Conservation (phyloP, 768 basidiomycete genomes). For the Russula virescens region DNA sequence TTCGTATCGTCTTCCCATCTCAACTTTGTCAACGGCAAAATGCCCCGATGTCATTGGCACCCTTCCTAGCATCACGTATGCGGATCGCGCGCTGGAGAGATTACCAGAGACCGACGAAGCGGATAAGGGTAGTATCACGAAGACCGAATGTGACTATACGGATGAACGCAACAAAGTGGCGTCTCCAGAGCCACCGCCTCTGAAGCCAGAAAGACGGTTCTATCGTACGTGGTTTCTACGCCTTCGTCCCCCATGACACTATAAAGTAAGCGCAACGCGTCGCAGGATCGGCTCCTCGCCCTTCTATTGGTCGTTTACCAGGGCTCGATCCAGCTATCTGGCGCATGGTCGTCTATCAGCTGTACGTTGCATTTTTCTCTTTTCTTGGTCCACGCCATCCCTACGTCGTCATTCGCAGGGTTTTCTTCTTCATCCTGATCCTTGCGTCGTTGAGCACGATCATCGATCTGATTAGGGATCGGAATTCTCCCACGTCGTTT, state of each 20-base stretch:
- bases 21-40: background rate
- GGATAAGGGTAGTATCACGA: conserved; percentile 4
- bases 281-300: conserved; percentile 17
- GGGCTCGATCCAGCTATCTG: conserved; percentile 42
- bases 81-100: background rate
- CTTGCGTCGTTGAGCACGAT: conserved; percentile 47
- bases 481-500: conserved; percentile 42
- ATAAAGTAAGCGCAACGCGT: background rate
- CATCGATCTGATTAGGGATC: conserved; percentile 41
- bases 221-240: conserved; percentile 7
- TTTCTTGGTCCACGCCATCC: conserved; percentile 2
- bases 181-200: background rate
- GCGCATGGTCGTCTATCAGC: conserved; percentile 51
- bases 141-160: conserved; percentile 4
- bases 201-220: conserved; percentile 8
- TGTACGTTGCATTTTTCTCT: conserved; percentile 33
- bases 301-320: conserved; percentile 9
- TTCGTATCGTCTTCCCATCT: background rate
- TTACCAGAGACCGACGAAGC: conserved; percentile 13
- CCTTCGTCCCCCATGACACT: background rate
- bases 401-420: conserved; percentile 29
- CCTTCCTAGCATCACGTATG: background rate
- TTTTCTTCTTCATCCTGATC: conserved; percentile 42
- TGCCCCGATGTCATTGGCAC: background rate
- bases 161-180: background rate